Conservation (phyloP, 345 rosid genomes). For the Linum trigynum region DNA sequence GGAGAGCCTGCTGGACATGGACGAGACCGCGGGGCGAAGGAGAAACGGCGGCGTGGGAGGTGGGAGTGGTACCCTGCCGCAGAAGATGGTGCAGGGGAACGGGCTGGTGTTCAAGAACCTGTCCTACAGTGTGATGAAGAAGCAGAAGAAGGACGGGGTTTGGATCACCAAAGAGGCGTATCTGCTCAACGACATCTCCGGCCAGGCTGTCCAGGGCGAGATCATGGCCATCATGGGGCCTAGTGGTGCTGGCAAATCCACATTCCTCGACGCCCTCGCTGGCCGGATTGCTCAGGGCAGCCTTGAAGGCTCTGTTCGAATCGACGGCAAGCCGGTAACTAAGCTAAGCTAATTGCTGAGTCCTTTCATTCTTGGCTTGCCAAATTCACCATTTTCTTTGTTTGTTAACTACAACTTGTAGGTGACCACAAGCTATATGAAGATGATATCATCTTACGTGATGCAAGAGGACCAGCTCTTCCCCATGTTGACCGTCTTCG, state of each 20-base stretch:
- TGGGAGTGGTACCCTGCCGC: background rate
- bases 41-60: conserved; percentile 4
- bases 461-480: conserved; percentile 93
- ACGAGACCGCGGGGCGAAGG: conserved; percentile 12
- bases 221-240: conserved; percentile 76
- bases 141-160: conserved; percentile 46
- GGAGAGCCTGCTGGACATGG: conserved; percentile 41
- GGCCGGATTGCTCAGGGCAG: conserved; percentile 65
- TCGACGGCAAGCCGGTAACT: conserved; percentile 56
- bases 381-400: background rate
- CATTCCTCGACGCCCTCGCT: conserved; percentile 79
- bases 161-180: conserved; percentile 45
- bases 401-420: conserved; percentile 11
- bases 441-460: conserved; percentile 74
- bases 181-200: conserved; percentile 64
- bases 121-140: conserved; percentile 48
- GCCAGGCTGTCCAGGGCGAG: conserved; percentile 64
- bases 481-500: conserved; percentile 64
- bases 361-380: background rate
- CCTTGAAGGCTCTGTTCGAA: conserved; percentile 63
- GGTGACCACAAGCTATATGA: conserved; percentile 61
- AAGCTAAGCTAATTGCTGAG: background rate
- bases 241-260: conserved; percentile 88
- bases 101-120: conserved; percentile 52
- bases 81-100: conserved; percentile 33